phyloP scores from a whole-genome alignment of 495 filamentous ascomycete species.

The Daldinia loculata region DNA sequence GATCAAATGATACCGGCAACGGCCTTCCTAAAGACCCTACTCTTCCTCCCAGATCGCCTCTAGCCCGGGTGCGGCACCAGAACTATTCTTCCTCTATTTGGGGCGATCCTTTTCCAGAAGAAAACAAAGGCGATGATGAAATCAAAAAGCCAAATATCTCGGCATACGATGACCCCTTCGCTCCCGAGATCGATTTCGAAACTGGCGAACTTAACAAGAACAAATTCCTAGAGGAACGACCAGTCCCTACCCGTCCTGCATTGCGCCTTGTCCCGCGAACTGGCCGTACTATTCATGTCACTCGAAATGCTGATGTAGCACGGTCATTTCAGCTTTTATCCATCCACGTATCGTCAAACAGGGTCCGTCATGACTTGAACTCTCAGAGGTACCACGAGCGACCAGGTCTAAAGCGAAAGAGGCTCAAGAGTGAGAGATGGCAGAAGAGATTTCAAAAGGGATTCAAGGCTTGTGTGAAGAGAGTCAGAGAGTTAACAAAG shows the following conservation, averaged over 20 bases:
- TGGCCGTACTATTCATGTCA: constrained; percentile 67
- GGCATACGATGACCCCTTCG: constrained; percentile 13
- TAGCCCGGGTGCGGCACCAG: constrained; percentile 13
- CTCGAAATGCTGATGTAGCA: constrained; percentile 59
- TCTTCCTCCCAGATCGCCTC: constrained; percentile 5
- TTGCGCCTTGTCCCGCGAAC: constrained; percentile 61
- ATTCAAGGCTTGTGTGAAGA: constrained; percentile 65
- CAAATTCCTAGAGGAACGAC: constrained; percentile 19
- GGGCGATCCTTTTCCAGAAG: neutral
- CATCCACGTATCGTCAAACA: constrained; percentile 56
- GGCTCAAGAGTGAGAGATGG: constrained; percentile 72
- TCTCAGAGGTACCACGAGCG: constrained; percentile 75
- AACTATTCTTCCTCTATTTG: constrained; percentile 14
- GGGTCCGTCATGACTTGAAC: constrained; percentile 57
- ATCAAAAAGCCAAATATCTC: constrained; percentile 34
- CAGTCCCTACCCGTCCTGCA: constrained; percentile 25
- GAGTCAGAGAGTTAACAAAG: constrained; percentile 70
- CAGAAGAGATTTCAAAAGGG: constrained; percentile 69
- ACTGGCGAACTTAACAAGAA: constrained; percentile 36
- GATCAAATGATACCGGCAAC: neutral
- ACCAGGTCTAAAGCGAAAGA: constrained; percentile 76
- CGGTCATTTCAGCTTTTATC: constrained; percentile 63
- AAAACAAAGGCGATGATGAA: neutral
- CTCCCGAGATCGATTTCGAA: constrained; percentile 32
- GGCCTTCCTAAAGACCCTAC: neutral